These are phyloP conservation scores for Plasmodium ovale DNA, from an alignment of 169 alveolate genomes.

Conservation along the genomic window DNA sequence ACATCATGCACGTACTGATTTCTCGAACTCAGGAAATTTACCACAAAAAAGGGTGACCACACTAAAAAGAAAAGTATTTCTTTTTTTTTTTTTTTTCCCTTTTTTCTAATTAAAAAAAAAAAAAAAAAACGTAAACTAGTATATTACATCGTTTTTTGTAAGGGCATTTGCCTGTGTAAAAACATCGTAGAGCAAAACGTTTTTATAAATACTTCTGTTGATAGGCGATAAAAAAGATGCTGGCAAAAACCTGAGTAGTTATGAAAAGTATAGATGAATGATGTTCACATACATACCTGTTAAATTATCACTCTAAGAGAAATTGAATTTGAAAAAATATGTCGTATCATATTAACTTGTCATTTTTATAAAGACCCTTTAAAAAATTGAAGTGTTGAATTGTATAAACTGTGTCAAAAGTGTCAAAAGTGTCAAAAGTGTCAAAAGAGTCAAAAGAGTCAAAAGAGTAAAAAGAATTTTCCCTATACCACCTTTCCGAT, in stretches of 20 bases:
- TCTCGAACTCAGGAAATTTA: slow-evolving; percentile 18
- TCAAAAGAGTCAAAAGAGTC: too few species aligned
- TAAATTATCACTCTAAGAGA: too few species aligned
- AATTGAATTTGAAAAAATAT: too few species aligned
- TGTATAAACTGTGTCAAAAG: too few species aligned
- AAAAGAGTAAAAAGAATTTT: too few species aligned
- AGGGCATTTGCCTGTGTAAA: too few species aligned
- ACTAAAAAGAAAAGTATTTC: slow-evolving; percentile 16
- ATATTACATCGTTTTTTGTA: not conserved
- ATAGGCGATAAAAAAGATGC: slow-evolving; percentile 27
- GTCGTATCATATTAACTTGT: too few species aligned
- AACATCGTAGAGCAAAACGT: not conserved
- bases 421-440: too few species aligned
- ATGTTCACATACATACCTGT: too few species aligned
- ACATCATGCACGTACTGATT: slow-evolving; percentile 3
- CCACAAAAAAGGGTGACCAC: not conserved
- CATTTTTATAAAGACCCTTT: too few species aligned
- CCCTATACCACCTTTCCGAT: too few species aligned
- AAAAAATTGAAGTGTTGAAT: too few species aligned
- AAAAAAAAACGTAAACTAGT: not conserved
- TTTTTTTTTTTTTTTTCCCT: not conserved
- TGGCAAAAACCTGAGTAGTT: slow-evolving; percentile 5
- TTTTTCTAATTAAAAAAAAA: not conserved
- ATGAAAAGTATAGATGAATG: slow-evolving; percentile 21
- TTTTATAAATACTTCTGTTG: not conserved